Percentiles rank a stretch among this genome's conserved stretches.
Conservation (phyloP, 2,329 filamentous ascomycete species). For the Cladobotryum mycophilum region DNA sequence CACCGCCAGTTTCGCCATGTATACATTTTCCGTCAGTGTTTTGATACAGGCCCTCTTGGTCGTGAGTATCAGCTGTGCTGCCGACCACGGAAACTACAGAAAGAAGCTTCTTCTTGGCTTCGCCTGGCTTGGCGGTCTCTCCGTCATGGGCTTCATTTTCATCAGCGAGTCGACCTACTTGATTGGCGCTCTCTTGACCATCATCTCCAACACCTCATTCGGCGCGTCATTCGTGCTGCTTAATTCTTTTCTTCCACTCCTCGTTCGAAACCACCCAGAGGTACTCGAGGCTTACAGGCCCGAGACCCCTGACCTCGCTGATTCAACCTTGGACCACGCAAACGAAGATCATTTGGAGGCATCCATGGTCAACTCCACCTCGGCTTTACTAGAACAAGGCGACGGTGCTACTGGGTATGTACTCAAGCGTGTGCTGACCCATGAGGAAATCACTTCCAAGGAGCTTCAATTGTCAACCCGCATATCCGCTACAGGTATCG, state of each 20-base stretch:
- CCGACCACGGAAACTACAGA: conserved; percentile 87
- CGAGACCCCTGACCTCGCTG: conserved; percentile 25
- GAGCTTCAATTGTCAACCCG: conserved; percentile 80
- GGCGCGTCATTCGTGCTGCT: conserved; percentile 91
- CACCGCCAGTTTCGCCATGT: conserved; percentile 96
- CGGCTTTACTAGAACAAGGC: conserved; percentile 39
- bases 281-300: conserved; percentile 25
- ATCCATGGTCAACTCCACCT: conserved; percentile 35
- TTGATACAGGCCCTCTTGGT: conserved; percentile 83
- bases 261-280: conserved; percentile 77
- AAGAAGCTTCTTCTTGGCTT: conserved; percentile 85
- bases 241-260: conserved; percentile 87
- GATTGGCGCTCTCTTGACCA: conserved; percentile 74
- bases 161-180: conserved; percentile 71
- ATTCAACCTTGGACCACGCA: conserved; percentile 26
- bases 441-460: conserved; percentile 48
- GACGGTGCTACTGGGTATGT: conserved; percentile 17
- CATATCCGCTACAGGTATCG: conserved; percentile 88
- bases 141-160: conserved; percentile 84
- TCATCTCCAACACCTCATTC: conserved; percentile 89
- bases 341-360: conserved; percentile 21
- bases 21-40: conserved; percentile 92
- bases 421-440: conserved; percentile 34
- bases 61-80: conserved; percentile 91
- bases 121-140: conserved; percentile 70